phyloP scores from a whole-genome alignment of 225 moss, liverwort and hornwort species.

The Ulota crispa region DNA sequence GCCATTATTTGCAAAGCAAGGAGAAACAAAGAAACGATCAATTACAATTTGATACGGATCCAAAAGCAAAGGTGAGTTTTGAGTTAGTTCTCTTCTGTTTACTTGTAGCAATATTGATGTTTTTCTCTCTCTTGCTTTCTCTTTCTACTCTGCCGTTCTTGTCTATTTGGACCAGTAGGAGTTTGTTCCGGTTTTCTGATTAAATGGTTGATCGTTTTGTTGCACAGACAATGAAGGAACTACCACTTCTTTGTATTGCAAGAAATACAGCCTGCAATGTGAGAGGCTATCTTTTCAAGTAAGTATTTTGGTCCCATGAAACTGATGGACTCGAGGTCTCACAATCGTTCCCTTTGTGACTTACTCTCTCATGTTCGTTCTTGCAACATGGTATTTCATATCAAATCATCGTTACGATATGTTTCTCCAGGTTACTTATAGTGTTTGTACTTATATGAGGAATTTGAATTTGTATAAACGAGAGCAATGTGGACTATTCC shows the following conservation, averaged over 20 bases:
- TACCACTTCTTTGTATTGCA: constrained; percentile 72
- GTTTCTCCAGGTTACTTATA: constrained; percentile 9
- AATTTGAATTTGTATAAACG: background rate
- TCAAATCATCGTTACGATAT: background rate
- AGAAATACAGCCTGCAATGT: constrained; percentile 99
- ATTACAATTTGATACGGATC: constrained; percentile 48
- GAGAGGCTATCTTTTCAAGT: constrained; percentile 20
- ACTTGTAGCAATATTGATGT: background rate
- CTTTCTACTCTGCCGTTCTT: background rate
- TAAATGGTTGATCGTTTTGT: background rate
- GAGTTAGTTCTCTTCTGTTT: constrained; percentile 4
- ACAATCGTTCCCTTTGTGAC: background rate
- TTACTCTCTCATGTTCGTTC: background rate
- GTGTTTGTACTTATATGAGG: background rate
- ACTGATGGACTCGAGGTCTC: background rate
- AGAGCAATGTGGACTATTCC: constrained; percentile 24
- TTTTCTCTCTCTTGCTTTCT: background rate
- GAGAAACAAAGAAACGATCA: no score
- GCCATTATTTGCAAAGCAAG: no score
- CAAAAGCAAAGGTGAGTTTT: constrained; percentile 76
- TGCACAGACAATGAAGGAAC: constrained; percentile 57
- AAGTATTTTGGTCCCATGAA: background rate
- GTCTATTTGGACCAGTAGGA: constrained; percentile 3
- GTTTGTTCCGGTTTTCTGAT: constrained; percentile 15
- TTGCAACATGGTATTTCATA: constrained; percentile 1